Percentiles rank a stretch among this genome's conserved stretches.
Evolutionary conservation across 345 rosid genomes (phyloP).

Genomic region (Noccaea caerulescens): DNA sequence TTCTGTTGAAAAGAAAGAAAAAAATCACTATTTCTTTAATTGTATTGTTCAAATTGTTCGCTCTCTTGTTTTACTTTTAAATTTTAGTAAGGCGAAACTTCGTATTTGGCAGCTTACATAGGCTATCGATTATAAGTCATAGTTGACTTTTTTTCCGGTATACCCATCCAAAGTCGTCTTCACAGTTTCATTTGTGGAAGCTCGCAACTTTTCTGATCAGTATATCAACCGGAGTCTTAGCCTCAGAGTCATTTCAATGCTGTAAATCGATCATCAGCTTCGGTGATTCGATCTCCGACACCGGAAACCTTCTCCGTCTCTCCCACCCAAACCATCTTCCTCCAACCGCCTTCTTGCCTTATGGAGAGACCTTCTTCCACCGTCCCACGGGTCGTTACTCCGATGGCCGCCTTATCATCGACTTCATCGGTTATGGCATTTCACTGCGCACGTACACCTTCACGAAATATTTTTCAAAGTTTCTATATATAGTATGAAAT

Average conservation of each 20-base stretch:
- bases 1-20: too few species aligned
- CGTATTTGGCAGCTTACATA: too few species aligned
- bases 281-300: conserved; percentile 56
- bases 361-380: conserved; percentile 48
- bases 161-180: background rate
- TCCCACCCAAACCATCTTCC: background rate
- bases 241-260: background rate
- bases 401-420: conserved; percentile 54
- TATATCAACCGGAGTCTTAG: background rate
- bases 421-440: conserved; percentile 44
- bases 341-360: conserved; percentile 37
- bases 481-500: too few species aligned
- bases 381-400: conserved; percentile 48
- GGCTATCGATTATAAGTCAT: too few species aligned
- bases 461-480: too few species aligned
- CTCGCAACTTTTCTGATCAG: background rate
- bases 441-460: too few species aligned
- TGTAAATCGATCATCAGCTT: conserved; percentile 49
- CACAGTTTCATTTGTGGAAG: background rate
- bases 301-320: conserved; percentile 42
- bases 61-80: too few species aligned
- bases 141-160: too few species aligned
- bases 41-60: too few species aligned
- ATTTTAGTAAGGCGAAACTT: too few species aligned
- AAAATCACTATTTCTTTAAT: too few species aligned